Evolutionary conservation across 495 filamentous ascomycete species (phyloP).

Genomic region (Xylaria curta): DNA sequence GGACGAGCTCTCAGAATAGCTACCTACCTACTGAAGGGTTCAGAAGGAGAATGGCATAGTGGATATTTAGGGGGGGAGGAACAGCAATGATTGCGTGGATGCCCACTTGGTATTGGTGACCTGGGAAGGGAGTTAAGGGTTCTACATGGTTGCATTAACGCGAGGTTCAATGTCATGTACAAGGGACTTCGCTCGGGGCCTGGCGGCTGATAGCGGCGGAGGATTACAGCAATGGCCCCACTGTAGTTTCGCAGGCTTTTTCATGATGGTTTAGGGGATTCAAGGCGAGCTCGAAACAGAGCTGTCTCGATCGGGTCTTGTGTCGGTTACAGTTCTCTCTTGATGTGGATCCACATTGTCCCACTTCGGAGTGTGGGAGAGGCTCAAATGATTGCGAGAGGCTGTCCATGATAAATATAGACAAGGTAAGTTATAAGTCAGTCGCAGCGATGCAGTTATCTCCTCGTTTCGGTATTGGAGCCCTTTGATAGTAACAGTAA

Average conservation of each 20-base stretch:
- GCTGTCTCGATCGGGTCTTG: conserved; percentile 25
- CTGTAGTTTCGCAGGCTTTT: conserved; percentile 18
- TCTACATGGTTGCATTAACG: conserved; percentile 2
- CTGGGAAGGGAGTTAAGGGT: conserved; percentile 2
- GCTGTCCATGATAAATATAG: conserved; percentile 15
- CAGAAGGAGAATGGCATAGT: conserved; percentile 12
- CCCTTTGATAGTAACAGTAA: not conserved
- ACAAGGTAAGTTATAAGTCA: conserved; percentile 11
- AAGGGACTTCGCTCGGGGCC: not conserved
- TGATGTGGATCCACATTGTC: not conserved
- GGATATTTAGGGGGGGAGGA: conserved; percentile 6
- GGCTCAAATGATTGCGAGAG: conserved; percentile 29
- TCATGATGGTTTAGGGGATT: conserved; percentile 14
- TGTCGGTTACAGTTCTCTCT: conserved; percentile 24
- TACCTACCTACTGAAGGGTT: not conserved
- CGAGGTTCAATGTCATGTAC: conserved; percentile 2
- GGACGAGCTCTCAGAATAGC: conserved; percentile 17
- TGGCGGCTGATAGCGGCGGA: conserved; percentile 10
- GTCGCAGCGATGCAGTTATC: not conserved
- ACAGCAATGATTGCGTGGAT: conserved; percentile 11
- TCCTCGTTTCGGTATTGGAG: not conserved
- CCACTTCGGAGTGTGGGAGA: conserved; percentile 28
- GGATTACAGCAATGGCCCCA: conserved; percentile 19
- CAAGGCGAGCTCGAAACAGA: conserved; percentile 25
- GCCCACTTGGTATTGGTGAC: conserved; percentile 5